Conservation (phyloP, 805 yeast genomes). For the Metschnikowia noctiluminum region DNA sequence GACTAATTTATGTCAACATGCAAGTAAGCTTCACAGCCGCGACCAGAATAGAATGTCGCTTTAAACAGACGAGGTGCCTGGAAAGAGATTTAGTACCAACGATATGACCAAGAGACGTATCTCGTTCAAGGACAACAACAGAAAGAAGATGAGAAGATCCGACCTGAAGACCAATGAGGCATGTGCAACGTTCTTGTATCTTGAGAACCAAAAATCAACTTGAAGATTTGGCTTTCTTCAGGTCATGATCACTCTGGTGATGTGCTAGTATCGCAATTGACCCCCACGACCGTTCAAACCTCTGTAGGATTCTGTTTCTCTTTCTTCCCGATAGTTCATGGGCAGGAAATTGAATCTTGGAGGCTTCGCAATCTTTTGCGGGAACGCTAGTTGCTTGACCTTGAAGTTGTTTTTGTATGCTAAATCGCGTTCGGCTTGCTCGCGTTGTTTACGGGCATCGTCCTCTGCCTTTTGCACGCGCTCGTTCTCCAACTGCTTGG, state of each 20-base stretch:
- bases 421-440: conserved; percentile 17
- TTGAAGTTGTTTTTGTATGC: conserved; percentile 29
- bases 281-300: conserved; percentile 7
- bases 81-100: conserved; percentile 45
- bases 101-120: conserved; percentile 46
- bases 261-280: conserved; percentile 11
- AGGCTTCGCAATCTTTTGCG: conserved; percentile 32
- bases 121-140: conserved; percentile 38
- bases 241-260: too few relatives aligned
- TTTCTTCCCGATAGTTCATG: conserved; percentile 3
- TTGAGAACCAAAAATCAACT: not conserved
- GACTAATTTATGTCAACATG: conserved; percentile 3
- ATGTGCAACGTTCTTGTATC: not conserved
- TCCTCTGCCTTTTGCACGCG: conserved; percentile 18
- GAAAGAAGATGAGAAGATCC: conserved; percentile 24
- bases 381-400: conserved; percentile 21
- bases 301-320: conserved; percentile 3
- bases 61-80: conserved; percentile 44
- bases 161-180: conserved; percentile 13
- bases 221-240: too few relatives aligned
- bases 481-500: conserved; percentile 23
- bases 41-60: conserved; percentile 8
- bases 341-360: conserved; percentile 30
- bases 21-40: too few relatives aligned
- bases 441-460: conserved; percentile 15